Evolutionary conservation across 2,329 filamentous ascomycete genomes (phyloP), one percentile per base, ranked within the genome.

Genomic region (Nothophaeocryptopus gaeumannii): DNA sequence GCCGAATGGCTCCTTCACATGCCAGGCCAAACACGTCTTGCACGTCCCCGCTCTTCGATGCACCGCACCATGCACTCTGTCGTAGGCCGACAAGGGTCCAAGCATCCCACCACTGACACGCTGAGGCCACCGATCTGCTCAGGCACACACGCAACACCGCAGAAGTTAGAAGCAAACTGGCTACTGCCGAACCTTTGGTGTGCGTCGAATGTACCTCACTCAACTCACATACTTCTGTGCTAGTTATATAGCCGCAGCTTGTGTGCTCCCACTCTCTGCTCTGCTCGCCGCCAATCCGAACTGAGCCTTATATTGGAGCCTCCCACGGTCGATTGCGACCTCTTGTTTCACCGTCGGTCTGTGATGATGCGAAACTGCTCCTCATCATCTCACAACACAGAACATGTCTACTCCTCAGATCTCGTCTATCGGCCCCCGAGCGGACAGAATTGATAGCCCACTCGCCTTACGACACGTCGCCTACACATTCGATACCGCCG

Each of bases 401-500:
- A 38, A 43, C 45, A 57, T 61, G 48, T 54, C 57, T 29, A 50
- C 52, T 54, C 55, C 46, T 56, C 56, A 34, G 16, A 45, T 38
- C 51, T 42, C 50, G 16, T 58, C 57, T 52, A 57, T 56, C 51
- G 56, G 29, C 59, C 59, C 26, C 55, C 59, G 45, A 48, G 45
- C 56, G 26, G 51, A 56, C 38, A 56, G 60, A 43, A 55, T 62
- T 48, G 66, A 69, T 54, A 66, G 63, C 26, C 66, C 66, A 10
- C 58, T 67, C 43, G 56, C 56, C 36, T 53, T 70, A 43, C 63
- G 61, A 55, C 75, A 80, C 72, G 87, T 97, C 51, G 81, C 89
- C 47, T 78, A 92, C 55, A 80, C 79, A 60, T 96, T 95, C 77
- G 85, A 88, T 70, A 83, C 82, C 69, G 75, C 81, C 59, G 83